Conservation (phyloP, 2,329 filamentous ascomycete species). For the Zymoseptoria ardabiliae region DNA sequence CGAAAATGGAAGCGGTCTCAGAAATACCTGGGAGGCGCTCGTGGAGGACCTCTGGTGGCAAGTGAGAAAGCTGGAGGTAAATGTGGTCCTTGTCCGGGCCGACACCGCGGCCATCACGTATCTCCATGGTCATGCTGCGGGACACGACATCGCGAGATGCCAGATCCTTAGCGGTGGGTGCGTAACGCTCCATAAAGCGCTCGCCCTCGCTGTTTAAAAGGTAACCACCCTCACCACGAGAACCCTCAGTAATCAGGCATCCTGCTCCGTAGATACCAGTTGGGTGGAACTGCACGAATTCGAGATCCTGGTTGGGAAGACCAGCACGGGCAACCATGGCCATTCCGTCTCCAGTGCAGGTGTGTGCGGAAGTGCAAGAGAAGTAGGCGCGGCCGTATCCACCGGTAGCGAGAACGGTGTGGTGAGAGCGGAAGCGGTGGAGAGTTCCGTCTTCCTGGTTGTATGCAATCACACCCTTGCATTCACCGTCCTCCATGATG, state of each 20-base stretch:
- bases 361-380: conserved; percentile 95
- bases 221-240: conserved; percentile 96
- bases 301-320: conserved; percentile 96
- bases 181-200: conserved; percentile 98
- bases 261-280: conserved; percentile 98
- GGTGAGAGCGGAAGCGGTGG: conserved; percentile 91
- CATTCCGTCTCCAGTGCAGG: conserved; percentile 98
- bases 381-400: conserved; percentile 98
- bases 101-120: conserved; percentile 93
- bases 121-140: conserved; percentile 96
- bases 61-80: conserved; percentile 92
- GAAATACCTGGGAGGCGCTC: conserved; percentile 98
- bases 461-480: conserved; percentile 92
- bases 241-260: conserved; percentile 95
- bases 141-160: conserved; percentile 94
- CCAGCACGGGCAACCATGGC: conserved; percentile 98
- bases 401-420: conserved; percentile 94
- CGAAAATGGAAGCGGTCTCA: conserved; percentile 94
- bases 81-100: conserved; percentile 97
- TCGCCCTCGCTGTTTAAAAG: conserved; percentile 96
- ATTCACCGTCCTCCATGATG: conserved; percentile 95
- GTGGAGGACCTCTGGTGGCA: conserved; percentile 84
- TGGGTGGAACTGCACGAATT: conserved; percentile 99
- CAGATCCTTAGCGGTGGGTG: conserved; percentile 95
- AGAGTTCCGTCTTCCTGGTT: conserved; percentile 98